Conservation (phyloP, 306 rosid species). For the Mimosa bimucronata region DNA sequence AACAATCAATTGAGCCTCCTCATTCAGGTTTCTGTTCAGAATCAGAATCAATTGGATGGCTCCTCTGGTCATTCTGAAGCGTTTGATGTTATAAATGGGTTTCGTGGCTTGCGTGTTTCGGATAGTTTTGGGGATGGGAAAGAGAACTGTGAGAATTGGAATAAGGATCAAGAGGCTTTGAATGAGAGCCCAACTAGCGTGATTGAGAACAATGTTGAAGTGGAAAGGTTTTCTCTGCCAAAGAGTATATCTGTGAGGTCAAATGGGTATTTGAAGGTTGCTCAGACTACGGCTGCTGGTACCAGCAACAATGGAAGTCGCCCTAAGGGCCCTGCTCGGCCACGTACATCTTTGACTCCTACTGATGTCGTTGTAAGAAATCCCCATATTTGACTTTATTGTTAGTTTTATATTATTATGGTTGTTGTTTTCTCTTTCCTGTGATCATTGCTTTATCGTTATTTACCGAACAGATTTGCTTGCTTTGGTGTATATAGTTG, state of each 20-base stretch:
- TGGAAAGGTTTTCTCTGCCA: conserved; percentile 73
- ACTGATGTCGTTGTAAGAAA: conserved; percentile 63
- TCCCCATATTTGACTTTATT: background rate
- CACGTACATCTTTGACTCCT: conserved; percentile 52
- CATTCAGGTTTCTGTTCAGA: conserved; percentile 59
- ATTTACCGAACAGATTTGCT: conserved; percentile 47
- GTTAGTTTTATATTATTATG: background rate
- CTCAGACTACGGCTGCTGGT: conserved; percentile 41
- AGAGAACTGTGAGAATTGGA: conserved; percentile 54
- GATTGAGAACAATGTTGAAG: conserved; percentile 56
- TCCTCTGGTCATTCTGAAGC: conserved; percentile 43
- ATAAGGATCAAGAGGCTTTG: conserved; percentile 43
- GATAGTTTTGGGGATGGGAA: conserved; percentile 38
- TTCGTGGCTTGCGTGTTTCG: conserved; percentile 39
- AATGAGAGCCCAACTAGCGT: conserved; percentile 73
- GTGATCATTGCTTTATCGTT: conserved; percentile 45
- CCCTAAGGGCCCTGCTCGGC: conserved; percentile 52
- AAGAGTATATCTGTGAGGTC: conserved; percentile 95
- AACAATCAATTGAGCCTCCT: conserved; percentile 69
- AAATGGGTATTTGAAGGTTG: conserved; percentile 72
- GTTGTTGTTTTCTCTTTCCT: background rate
- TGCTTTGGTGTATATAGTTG: conserved; percentile 33
- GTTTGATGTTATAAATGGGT: conserved; percentile 46
- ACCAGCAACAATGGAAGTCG: conserved; percentile 46
- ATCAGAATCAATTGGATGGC: conserved; percentile 42